phyloP scores from a whole-genome alignment of 78 protist genomes.

The Dictyostelium discoideum region DNA sequence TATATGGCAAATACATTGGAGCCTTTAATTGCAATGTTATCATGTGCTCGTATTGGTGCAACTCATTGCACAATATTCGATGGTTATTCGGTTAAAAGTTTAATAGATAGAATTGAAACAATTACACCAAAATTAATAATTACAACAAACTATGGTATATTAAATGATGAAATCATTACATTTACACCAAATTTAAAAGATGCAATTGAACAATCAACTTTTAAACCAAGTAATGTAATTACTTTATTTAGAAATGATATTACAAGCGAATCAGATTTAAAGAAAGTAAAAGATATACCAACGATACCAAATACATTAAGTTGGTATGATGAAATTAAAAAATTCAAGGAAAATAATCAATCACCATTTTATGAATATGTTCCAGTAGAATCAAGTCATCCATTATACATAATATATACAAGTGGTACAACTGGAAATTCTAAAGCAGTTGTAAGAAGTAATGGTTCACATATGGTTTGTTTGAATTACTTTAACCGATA shows the following conservation, averaged over 20 bases:
- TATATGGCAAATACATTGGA: constrained; percentile 91
- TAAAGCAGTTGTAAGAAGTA: constrained; percentile 9
- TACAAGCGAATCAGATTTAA: not conserved
- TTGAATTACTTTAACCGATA: not conserved
- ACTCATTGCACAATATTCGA: constrained; percentile 40
- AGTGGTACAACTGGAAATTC: constrained; percentile 29
- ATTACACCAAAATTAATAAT: not conserved
- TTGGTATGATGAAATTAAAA: not conserved
- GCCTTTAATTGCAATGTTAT: constrained; percentile 87
- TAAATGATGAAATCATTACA: too few species aligned
- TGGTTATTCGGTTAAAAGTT: not conserved
- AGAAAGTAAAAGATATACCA: not conserved
- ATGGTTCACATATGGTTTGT: constrained; percentile 60
- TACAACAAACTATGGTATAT: not conserved
- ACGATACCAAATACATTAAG: not conserved
- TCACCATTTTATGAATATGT: not conserved
- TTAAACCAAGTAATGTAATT: constrained; percentile 11
- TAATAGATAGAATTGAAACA: not conserved
- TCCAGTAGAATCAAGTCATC: not conserved
- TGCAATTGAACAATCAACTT: constrained; percentile 31
- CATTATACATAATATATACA: not conserved
- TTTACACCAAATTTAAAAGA: not conserved
- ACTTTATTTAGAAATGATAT: not conserved
- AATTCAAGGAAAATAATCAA: not conserved
- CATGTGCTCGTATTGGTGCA: constrained; percentile 96